Conservation (phyloP, 139 green algal genomes). For the Pleodorina starrii region DNA sequence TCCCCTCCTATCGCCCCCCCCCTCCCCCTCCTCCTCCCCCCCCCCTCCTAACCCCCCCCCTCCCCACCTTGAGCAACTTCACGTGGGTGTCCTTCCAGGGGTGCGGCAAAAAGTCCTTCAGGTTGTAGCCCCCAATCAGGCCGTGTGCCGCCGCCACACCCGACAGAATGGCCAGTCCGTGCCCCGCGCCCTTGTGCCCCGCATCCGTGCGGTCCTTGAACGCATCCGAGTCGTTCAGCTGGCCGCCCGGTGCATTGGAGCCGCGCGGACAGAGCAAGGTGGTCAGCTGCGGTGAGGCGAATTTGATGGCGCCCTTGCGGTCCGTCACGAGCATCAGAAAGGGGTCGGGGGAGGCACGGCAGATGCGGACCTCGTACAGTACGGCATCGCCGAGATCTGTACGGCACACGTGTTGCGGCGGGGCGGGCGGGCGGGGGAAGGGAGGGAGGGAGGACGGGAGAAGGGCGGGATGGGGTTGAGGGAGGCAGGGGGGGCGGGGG, state of each 20-base stretch:
- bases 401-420: too few relatives aligned
- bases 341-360: not conserved
- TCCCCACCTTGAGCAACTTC: conserved; percentile 20
- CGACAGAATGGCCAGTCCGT: not conserved
- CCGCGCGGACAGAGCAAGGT: not conserved
- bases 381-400: not conserved
- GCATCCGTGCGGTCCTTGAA: not conserved
- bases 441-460: not conserved
- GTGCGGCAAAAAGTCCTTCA: conserved; percentile 26
- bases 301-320: conserved; percentile 32
- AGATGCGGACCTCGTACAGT: conserved; percentile 3
- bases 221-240: not conserved
- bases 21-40: not conserved
- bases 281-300: conserved; percentile 12
- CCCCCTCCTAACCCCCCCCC: not conserved
- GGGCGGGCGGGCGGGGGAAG: too few relatives aligned
- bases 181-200: conserved; percentile 4
- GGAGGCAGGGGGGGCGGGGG: too few relatives aligned
- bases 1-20: too few relatives aligned
- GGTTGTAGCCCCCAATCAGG: not conserved
- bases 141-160: not conserved
- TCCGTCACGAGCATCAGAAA: conserved; percentile 20
- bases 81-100: conserved; percentile 37
- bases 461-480: too few relatives aligned
- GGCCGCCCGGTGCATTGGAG: not conserved